Base-by-base conservation (phyloP, 2,329 filamentous ascomycete genomes). In the Aspergillus brunneoviolaceus region DNA sequence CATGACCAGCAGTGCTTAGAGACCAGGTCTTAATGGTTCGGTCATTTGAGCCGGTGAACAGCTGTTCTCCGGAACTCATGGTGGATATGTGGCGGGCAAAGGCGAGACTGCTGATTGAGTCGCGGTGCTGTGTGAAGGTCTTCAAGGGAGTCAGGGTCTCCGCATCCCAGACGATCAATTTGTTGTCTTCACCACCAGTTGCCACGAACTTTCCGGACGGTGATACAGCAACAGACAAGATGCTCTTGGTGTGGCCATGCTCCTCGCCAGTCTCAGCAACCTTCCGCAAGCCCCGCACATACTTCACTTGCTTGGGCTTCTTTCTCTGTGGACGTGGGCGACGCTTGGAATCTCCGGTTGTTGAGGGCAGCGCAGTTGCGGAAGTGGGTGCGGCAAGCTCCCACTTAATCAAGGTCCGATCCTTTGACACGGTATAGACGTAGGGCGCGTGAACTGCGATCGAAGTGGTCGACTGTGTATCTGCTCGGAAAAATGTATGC, bases 21-120 rank as follows among this genome's bases (percentile, higher is more conserved):
- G 89, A 94, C 92, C 94, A 99, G 33, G 96, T 89, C 77, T 98
- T 98, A 72, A 99, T 89, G 2, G 94, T 96, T 48, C 95, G 87
- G 77, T 99, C 95, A 70, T 89, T 90, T 57, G 91, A 95, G 60
- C 90, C 89, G 3, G 92, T 96, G 79, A 96, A 99, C 21, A 99
- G 80, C 76, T 97, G 93, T 71, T 97, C 96, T 39, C 79, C 79
- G 4, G 84, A 81, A 52, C 76, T 78, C 69, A 80, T 75, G 12
- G 72, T 70, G 19, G 77, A 77, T 16, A 90, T 93, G 53, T 90
- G 91, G 63, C 91, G 84, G 42, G 92, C 88, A 74, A 99, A 99
- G 0, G 89, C 89, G 19, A 99, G 81, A 0, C 89, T 89, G 6
- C 90, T 94, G 54, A 99, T 87, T 16, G 91, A 85, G 70, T 96